These are phyloP conservation scores for Brassica nigra DNA, from an alignment of 345 rosid species.

Conservation along the genomic window DNA sequence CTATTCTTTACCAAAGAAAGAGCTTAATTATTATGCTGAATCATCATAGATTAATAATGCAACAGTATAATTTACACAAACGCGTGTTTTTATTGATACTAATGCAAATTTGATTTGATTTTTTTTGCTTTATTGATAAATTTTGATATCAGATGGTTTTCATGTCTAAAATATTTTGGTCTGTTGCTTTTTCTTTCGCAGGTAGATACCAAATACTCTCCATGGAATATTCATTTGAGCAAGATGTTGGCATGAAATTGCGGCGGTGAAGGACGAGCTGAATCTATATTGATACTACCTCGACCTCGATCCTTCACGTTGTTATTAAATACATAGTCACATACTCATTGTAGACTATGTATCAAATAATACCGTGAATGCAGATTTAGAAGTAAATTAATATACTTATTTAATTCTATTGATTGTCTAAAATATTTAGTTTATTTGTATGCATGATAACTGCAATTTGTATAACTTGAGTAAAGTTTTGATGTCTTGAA, in stretches of 20 bases:
- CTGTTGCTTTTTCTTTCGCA: conserved; percentile 1
- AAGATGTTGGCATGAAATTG: conserved; percentile 37
- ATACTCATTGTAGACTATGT: neutral
- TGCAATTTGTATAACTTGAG: neutral
- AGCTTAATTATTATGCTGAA: neutral
- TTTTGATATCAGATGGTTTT: neutral
- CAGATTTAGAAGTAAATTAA: neutral
- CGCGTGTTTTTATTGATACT: neutral
- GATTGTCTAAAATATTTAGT: neutral
- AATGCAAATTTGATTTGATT: neutral
- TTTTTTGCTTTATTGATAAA: neutral
- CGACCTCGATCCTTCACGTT: conserved; percentile 47
- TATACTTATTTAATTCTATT: neutral
- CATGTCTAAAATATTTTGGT: neutral
- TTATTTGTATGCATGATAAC: neutral
- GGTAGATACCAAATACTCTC: conserved; percentile 13
- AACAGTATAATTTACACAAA: neutral
- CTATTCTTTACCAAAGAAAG: neutral
- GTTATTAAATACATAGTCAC: neutral
- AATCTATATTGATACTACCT: conserved; percentile 3
- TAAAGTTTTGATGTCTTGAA: neutral
- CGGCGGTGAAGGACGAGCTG: conserved; percentile 36
- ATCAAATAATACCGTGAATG: neutral
- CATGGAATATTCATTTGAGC: conserved; percentile 46
- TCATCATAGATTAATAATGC: neutral